Base-by-base conservation (phyloP, 805 yeast genomes). In the Kuraishia molischiana region DNA sequence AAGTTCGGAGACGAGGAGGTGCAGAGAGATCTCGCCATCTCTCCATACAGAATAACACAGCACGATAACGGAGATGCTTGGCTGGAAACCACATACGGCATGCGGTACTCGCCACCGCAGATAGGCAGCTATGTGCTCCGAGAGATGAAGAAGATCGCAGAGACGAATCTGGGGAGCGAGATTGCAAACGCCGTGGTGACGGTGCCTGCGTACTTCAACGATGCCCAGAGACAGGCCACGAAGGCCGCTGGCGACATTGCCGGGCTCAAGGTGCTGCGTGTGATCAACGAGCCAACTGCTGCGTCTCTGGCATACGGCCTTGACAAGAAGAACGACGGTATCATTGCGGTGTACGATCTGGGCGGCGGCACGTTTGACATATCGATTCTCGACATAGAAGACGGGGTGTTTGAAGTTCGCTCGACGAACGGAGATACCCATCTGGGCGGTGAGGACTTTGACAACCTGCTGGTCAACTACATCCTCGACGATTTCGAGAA, bases 361-460 rank as follows among this genome's bases (percentile, higher is more conserved):
- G 97, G 97, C 69, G 97, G 97, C 56, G 97, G 97, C 68, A 87
- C 97, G 46, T 87, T 87, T 64, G 97, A 87, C 78, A 81, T 87
- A 59, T 89, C 96, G 45, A 84, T 87, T 54, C 74, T 87, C 55
- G 97, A 89, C 69, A 89, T 87, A 53, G 95, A 87, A 64, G 89
- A 87, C 58, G 97, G 97, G 65, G 96, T 87, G 43, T 87, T 87
- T 59, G 97, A 87, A 72, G 97, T 87, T 56, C 80, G 84, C 68
- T 79, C 95, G 40, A 87, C 97, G 51, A 86, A 87, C 66, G 97
- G 94, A 68, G 92, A 84, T 66, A 84, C 94, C 38, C 94, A 84
- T 67, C 67, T 84, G 56, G 94, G 94, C 58, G 94, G 94, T 59
- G 94, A 84, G 64, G 94, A 84, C 63, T 80, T 85, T 61, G 94